Conservation (phyloP, 139 green algal species). For the Gonium pectorale region DNA sequence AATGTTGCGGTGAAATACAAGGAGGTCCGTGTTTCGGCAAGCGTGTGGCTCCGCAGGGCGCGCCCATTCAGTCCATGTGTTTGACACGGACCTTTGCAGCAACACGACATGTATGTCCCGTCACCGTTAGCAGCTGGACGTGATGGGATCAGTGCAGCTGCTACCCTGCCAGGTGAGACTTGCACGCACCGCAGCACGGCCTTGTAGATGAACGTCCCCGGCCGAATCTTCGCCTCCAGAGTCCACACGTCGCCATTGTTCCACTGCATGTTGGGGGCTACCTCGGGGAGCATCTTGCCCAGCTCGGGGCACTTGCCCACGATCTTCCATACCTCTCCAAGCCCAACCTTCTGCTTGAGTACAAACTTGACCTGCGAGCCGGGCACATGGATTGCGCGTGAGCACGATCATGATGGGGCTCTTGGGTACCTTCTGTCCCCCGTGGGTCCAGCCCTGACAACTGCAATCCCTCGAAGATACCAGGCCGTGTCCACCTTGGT, state of each 20-base stretch:
- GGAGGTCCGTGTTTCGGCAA: too few species aligned
- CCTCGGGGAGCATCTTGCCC: constrained; percentile 32
- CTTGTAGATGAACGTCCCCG: constrained; percentile 30
- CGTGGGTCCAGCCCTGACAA: too few species aligned
- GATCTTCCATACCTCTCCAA: constrained; percentile 50
- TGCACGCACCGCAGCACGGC: constrained; percentile 8
- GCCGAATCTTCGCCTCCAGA: constrained; percentile 15
- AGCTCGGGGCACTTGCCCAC: constrained; percentile 39
- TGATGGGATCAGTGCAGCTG: too few species aligned
- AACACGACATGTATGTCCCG: too few species aligned
- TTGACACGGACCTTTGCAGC: too few species aligned
- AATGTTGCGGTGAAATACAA: too few species aligned
- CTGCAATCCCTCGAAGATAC: neutral
- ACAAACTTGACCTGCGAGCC: constrained; percentile 31
- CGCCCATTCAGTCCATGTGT: too few species aligned
- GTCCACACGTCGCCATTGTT: constrained; percentile 44
- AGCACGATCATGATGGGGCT: neutral
- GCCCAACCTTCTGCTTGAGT: constrained; percentile 18
- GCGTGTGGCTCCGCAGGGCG: too few species aligned
- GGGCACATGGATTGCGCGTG: neutral
- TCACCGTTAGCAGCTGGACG: too few species aligned
- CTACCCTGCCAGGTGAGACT: neutral
- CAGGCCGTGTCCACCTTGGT: constrained; percentile 5
- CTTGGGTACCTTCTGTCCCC: neutral
- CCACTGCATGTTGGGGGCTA: constrained; percentile 50